These are phyloP conservation scores for Heliamphora pulchella DNA, from an alignment of 179 eudicot genomes.

Conservation along the genomic window DNA sequence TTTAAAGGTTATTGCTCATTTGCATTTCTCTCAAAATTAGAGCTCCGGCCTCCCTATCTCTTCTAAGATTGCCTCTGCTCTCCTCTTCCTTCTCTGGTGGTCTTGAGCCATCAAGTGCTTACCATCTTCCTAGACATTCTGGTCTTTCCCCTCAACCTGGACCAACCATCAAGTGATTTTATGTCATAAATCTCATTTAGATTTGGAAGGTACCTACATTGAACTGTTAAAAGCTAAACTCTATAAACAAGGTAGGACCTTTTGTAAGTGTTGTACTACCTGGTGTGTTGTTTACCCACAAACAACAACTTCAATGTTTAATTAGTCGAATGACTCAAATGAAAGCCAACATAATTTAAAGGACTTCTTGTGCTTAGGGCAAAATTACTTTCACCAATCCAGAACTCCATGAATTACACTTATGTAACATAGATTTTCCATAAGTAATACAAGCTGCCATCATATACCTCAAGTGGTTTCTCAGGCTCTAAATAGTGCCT, in stretches of 20 bases:
- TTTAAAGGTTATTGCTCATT: too few relatives aligned
- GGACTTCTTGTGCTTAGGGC: neutral
- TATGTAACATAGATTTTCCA: neutral
- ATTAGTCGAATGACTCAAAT: neutral
- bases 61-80: too few relatives aligned
- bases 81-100: too few relatives aligned
- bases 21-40: too few relatives aligned
- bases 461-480: constrained; percentile 61
- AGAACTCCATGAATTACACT: neutral
- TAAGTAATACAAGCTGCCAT: neutral
- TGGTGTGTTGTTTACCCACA: neutral
- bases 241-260: neutral
- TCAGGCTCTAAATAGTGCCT: constrained; percentile 76
- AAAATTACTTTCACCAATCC: neutral
- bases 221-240: neutral
- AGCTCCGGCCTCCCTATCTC: too few relatives aligned
- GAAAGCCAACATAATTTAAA: neutral
- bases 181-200: neutral
- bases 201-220: neutral
- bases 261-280: neutral
- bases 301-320: neutral
- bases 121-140: too few relatives aligned
- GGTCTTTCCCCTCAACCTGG: too few relatives aligned
- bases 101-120: too few relatives aligned
- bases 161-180: neutral